Evolutionary conservation across 805 yeast genomes (phyloP).

Genomic region (Lipomyces sp.): DNA sequence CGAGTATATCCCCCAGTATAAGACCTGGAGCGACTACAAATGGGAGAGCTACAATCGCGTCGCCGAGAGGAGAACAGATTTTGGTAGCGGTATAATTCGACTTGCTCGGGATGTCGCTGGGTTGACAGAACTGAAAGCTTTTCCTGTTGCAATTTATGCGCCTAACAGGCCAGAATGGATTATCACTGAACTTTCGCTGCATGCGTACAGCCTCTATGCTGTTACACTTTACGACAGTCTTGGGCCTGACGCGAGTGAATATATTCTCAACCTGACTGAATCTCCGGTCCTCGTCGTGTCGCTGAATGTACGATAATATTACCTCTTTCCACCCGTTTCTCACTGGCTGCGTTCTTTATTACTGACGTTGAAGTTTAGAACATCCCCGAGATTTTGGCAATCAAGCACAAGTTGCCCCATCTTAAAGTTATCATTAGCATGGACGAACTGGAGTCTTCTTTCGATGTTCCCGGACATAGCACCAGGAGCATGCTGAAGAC

Average conservation of each 20-base stretch:
- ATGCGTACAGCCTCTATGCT: constrained; percentile 50
- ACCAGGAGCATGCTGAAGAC: constrained; percentile 40
- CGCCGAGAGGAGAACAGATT: constrained; percentile 43
- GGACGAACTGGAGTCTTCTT: constrained; percentile 44
- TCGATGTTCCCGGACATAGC: constrained; percentile 32
- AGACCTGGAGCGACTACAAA: constrained; percentile 45
- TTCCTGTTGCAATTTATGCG: constrained; percentile 55
- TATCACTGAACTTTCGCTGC: constrained; percentile 64
- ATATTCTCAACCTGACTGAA: constrained; percentile 59
- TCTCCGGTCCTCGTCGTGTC: constrained; percentile 60
- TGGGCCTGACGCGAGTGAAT: constrained; percentile 59
- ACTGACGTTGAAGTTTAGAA: constrained; percentile 39
- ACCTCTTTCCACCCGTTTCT: no score
- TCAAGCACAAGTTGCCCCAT: constrained; percentile 44
- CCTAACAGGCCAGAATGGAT: constrained; percentile 67
- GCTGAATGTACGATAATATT: constrained; percentile 36
- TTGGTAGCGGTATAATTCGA: constrained; percentile 56
- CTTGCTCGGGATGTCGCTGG: constrained; percentile 36
- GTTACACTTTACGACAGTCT: constrained; percentile 55
- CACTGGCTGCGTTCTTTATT: not conserved
- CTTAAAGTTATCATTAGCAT: constrained; percentile 55
- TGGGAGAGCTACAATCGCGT: constrained; percentile 46
- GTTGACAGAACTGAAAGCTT: constrained; percentile 40
- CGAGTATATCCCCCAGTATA: constrained; percentile 37
- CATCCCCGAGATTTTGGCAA: constrained; percentile 46